These are phyloP conservation scores for Geranomyces variabilis DNA, from an alignment of 192 early-diverging fungal species.

Conservation along the genomic window DNA sequence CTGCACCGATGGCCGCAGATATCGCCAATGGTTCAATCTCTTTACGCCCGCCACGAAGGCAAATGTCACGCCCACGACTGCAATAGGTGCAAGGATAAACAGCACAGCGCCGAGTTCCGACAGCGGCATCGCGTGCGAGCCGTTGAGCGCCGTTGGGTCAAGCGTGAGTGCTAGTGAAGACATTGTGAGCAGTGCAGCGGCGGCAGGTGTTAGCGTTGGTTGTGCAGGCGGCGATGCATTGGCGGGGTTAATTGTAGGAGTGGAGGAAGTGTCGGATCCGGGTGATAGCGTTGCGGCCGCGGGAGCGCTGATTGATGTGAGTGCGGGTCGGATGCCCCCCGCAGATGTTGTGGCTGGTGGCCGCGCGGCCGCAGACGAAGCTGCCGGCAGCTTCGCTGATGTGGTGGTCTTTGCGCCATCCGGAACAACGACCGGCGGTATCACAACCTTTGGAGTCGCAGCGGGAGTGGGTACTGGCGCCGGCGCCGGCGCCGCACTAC, in stretches of 20 bases:
- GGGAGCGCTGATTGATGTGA: not conserved
- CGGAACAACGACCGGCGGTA: not conserved
- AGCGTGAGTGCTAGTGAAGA: not conserved
- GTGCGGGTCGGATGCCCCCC: not conserved
- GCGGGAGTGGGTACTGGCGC: not conserved
- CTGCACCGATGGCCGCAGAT: no score
- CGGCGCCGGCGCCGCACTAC: not conserved
- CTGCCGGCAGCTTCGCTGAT: not conserved
- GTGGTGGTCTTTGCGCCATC: not conserved
- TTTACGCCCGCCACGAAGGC: not conserved
- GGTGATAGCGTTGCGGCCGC: not conserved
- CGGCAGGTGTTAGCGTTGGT: not conserved
- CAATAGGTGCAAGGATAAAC: not conserved
- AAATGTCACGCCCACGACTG: not conserved
- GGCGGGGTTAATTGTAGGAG: not conserved
- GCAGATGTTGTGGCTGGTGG: not conserved
- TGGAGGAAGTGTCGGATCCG: not conserved
- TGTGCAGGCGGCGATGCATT: not conserved
- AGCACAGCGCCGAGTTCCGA: not conserved
- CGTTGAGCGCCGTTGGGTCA: not conserved
- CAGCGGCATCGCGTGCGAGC: not conserved
- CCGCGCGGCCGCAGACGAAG: not conserved
- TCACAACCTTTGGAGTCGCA: not conserved
- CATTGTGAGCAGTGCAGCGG: not conserved
- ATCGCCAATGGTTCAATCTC: not conserved